A percentile compares a stretch with the other conserved stretches of the same genome.
Conservation (phyloP, 2,329 filamentous ascomycete genomes). For the Trichoderma aggressivum region DNA sequence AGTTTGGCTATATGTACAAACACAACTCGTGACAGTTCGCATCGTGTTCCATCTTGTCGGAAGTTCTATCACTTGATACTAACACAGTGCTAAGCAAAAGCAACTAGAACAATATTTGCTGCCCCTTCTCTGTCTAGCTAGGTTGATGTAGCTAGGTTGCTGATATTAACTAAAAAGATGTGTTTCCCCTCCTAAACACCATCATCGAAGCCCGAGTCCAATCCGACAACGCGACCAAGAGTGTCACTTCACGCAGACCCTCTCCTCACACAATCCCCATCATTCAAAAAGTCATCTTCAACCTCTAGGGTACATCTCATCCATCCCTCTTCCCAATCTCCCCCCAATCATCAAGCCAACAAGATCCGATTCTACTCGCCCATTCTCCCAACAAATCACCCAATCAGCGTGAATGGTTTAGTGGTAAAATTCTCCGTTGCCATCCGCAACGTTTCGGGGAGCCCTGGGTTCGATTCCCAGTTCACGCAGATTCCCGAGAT, state of each 20-base stretch:
- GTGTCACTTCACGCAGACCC: not conserved
- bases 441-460: constrained; percentile 20
- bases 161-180: too few relatives aligned
- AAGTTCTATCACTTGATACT: too few relatives aligned
- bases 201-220: too few relatives aligned
- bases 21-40: too few relatives aligned
- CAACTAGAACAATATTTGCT: too few relatives aligned
- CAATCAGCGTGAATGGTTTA: constrained; percentile 22
- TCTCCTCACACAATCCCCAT: too few relatives aligned
- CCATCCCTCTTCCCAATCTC: not conserved
- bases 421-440: constrained; percentile 25
- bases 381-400: not conserved
- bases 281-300: not conserved
- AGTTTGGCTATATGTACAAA: too few relatives aligned
- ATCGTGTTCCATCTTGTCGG: too few relatives aligned
- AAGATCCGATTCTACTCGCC: not conserved
- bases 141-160: too few relatives aligned
- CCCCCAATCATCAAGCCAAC: not conserved
- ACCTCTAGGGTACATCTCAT: not conserved
- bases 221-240: not conserved
- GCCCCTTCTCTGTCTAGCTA: too few relatives aligned
- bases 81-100: too few relatives aligned
- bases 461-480: constrained; percentile 24
- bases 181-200: too few relatives aligned
- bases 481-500: constrained; percentile 16